Conservation (phyloP, 805 yeast species). For the Saccharomyces kudriavzevii region DNA sequence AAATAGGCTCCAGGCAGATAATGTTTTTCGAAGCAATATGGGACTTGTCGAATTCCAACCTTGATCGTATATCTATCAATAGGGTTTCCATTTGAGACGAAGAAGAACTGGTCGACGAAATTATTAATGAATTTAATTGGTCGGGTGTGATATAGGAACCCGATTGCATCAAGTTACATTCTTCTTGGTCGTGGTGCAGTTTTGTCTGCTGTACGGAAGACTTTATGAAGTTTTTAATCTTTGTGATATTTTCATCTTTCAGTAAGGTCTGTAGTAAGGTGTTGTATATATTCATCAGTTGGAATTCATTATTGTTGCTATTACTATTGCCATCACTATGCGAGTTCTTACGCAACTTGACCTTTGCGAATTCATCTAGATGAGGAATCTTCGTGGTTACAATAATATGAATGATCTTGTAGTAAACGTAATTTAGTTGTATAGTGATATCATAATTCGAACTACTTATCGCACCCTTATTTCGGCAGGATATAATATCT, state of each 20-base stretch:
- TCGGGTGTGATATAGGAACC: conserved; percentile 8
- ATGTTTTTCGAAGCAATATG: conserved; percentile 56
- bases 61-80: conserved; percentile 65
- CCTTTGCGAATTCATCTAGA: conserved; percentile 16
- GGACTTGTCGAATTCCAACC: conserved; percentile 48
- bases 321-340: conserved; percentile 7
- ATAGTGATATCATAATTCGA: background rate
- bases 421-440: conserved; percentile 21
- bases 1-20: conserved; percentile 70
- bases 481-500: background rate
- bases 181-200: background rate
- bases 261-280: conserved; percentile 24
- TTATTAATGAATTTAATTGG: conserved; percentile 13
- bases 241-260: conserved; percentile 24
- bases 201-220: conserved; percentile 6
- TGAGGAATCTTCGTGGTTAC: conserved; percentile 25
- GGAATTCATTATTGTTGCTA: conserved; percentile 14
- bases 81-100: conserved; percentile 29
- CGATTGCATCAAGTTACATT: conserved; percentile 2
- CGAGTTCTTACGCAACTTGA: conserved; percentile 14
- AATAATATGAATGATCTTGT: conserved; percentile 27
- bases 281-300: conserved; percentile 26
- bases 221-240: conserved; percentile 21
- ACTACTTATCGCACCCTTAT: background rate
- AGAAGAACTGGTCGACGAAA: conserved; percentile 5